Evolutionary conservation across 73 alveolate genomes (phyloP).

Genomic region (Paraurostyla sp.): DNA sequence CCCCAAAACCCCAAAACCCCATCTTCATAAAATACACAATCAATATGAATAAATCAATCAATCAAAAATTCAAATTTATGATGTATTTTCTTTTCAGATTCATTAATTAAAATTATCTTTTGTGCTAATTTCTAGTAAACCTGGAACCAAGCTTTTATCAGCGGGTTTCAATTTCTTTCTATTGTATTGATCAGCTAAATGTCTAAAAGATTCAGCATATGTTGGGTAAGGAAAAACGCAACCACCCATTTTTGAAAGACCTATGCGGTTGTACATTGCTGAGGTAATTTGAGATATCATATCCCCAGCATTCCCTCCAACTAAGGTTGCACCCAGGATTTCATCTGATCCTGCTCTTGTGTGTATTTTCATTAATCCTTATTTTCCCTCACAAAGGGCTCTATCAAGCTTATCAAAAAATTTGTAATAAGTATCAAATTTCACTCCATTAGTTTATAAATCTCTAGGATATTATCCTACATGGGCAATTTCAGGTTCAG

Average conservation of each 20-base stretch:
- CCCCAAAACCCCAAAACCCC: too few relatives aligned
- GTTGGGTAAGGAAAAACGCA: constrained; percentile 78
- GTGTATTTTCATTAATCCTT: constrained; percentile 72
- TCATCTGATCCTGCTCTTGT: constrained; percentile 74
- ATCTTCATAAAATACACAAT: too few relatives aligned
- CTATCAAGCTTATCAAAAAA: constrained; percentile 69
- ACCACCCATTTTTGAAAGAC: constrained; percentile 71
- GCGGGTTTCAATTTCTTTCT: constrained; percentile 32
- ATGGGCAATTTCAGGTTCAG: constrained; percentile 87
- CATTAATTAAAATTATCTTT: too few relatives aligned
- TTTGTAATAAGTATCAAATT: constrained; percentile 67
- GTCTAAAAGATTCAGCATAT: constrained; percentile 75
- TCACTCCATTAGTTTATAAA: constrained; percentile 55
- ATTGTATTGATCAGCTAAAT: constrained; percentile 60
- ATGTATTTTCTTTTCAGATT: too few relatives aligned
- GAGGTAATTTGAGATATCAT: constrained; percentile 71
- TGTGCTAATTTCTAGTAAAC: constrained; percentile 4
- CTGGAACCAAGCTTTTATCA: constrained; percentile 7
- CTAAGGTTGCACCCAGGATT: constrained; percentile 87
- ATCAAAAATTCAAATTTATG: too few relatives aligned
- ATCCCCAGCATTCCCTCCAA: constrained; percentile 91
- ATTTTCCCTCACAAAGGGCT: constrained; percentile 75
- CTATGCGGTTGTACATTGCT: constrained; percentile 72
- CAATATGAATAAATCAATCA: too few relatives aligned
- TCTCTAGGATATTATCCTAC: constrained; percentile 66